These are phyloP conservation scores for Auricularia cornea DNA, from an alignment of 768 basidiomycete species.

Conservation along the genomic window DNA sequence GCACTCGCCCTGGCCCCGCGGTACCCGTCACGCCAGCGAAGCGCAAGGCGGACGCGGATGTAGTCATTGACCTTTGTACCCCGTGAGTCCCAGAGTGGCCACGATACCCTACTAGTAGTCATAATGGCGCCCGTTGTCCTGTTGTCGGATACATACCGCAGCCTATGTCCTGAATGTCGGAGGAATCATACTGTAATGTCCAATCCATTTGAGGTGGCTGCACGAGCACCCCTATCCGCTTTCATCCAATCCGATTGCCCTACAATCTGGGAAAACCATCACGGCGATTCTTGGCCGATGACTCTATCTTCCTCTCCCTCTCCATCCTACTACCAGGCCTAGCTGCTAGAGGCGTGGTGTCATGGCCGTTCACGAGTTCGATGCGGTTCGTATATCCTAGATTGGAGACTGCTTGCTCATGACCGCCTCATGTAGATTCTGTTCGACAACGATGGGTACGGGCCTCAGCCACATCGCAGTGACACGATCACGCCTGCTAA, in stretches of 20 bases:
- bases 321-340: too few relatives aligned
- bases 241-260: too few relatives aligned
- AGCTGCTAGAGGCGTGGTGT: not conserved
- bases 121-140: not conserved
- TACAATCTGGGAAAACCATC: too few relatives aligned
- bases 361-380: not conserved
- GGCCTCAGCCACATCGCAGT: not conserved
- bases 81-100: not conserved
- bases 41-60: not conserved
- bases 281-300: not conserved
- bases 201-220: too few relatives aligned
- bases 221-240: too few relatives aligned
- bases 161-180: too few relatives aligned
- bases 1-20: not conserved
- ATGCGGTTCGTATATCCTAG: not conserved
- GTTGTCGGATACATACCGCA: too few relatives aligned
- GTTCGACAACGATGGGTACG: constrained; percentile 28
- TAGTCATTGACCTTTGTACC: not conserved
- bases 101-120: not conserved
- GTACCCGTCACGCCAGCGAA: not conserved
- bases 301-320: not conserved
- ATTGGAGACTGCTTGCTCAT: not conserved
- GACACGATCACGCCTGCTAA: not conserved
- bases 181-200: too few relatives aligned
- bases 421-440: constrained; percentile 11